Conservation (phyloP, 75 land plant genomes). For the Azolla pinnata region DNA sequence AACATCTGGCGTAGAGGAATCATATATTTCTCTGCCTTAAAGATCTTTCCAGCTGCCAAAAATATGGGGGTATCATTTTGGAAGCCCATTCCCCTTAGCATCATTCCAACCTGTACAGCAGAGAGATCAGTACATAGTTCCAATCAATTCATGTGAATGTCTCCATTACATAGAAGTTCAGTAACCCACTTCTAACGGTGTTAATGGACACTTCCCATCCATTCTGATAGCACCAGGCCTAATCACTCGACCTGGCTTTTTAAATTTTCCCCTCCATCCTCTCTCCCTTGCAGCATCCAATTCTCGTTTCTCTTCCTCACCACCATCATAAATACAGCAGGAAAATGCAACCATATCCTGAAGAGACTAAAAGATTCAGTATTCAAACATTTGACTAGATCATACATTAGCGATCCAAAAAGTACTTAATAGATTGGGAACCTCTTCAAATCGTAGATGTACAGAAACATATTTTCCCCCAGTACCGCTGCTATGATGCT, state of each 20-base stretch:
- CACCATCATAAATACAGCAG: slow-evolving; percentile 88
- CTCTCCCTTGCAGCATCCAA: slow-evolving; percentile 82
- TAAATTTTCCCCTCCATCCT: slow-evolving; percentile 92
- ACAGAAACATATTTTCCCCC: slow-evolving; percentile 82
- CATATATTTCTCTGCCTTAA: slow-evolving; percentile 51
- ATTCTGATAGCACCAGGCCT: slow-evolving; percentile 58
- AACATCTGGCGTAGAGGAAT: slow-evolving; percentile 60
- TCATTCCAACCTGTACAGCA: slow-evolving; percentile 95
- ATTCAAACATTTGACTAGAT: neutral
- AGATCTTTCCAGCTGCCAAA: slow-evolving; percentile 80
- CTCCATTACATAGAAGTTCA: too few relatives aligned
- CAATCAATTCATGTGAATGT: too few relatives aligned
- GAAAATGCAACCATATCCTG: slow-evolving; percentile 99
- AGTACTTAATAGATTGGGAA: slow-evolving; percentile 7
- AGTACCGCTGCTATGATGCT: slow-evolving; percentile 40
- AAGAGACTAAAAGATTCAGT: neutral
- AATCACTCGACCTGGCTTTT: slow-evolving; percentile 56
- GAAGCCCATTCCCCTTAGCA: slow-evolving; percentile 90
- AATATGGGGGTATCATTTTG: slow-evolving; percentile 62
- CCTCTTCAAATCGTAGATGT: slow-evolving; percentile 98
- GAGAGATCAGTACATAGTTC: too few relatives aligned
- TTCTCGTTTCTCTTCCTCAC: slow-evolving; percentile 61
- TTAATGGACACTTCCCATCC: slow-evolving; percentile 88
- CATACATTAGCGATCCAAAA: slow-evolving; percentile 2
- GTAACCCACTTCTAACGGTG: slow-evolving; percentile 99